Evolutionary conservation across 2,329 filamentous ascomycete genomes (phyloP).

Genomic region (Fusarium phyllophilum): DNA sequence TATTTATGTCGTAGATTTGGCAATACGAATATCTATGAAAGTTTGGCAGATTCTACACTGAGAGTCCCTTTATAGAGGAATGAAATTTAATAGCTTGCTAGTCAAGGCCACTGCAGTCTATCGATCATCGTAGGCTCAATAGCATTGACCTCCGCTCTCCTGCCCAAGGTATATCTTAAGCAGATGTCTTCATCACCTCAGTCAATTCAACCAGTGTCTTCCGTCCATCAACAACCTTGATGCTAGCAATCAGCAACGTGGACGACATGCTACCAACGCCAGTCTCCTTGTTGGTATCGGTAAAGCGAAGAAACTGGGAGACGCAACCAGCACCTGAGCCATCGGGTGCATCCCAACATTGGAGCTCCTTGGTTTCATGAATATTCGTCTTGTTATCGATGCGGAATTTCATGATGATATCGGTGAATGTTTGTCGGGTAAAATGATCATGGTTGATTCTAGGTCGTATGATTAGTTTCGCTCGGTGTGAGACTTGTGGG

Average conservation of each 20-base stretch:
- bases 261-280: neutral
- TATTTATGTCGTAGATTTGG: fast-evolving
- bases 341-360: neutral
- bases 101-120: neutral
- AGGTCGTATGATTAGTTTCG: fast-evolving
- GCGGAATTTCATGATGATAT: neutral
- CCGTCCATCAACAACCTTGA: fast-evolving
- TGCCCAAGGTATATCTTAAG: no score
- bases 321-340: neutral
- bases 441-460: neutral
- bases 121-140: fast-evolving
- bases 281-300: neutral
- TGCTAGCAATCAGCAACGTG: neutral
- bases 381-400: neutral
- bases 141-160: no score
- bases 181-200: neutral
- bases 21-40: neutral
- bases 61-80: no score
- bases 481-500: no score
- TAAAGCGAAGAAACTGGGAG: neutral
- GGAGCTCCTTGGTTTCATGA: neutral
- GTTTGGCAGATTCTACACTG: no score
- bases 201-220: neutral
- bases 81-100: neutral
- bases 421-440: neutral